Conservation (phyloP, 352 stramenopile species). For the Phytophthora capsici region DNA sequence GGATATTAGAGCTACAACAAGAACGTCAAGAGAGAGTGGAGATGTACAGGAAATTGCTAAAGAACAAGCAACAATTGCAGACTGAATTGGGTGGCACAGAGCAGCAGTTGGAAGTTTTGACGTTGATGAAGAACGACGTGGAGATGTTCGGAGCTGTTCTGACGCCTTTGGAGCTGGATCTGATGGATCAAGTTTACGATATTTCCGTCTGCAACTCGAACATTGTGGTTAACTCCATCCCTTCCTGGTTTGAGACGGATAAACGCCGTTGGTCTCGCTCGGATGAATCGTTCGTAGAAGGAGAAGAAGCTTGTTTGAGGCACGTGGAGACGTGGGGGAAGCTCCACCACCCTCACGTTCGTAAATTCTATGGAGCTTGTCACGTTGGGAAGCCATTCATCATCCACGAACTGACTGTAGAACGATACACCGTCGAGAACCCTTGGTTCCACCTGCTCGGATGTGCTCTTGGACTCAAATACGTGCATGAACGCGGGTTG, state of each 20-base stretch:
- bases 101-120: constrained; percentile 26
- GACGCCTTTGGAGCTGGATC: constrained; percentile 7
- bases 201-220: neutral
- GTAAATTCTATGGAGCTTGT: constrained; percentile 23
- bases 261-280: neutral
- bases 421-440: neutral
- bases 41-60: constrained; percentile 6
- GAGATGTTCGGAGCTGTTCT: constrained; percentile 1
- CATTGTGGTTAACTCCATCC: constrained; percentile 1
- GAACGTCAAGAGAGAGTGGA: constrained; percentile 4
- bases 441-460: constrained; percentile 1
- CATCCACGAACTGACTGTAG: constrained; percentile 5
- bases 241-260: constrained; percentile 6
- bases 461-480: constrained; percentile 9
- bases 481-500: constrained; percentile 16
- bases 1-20: neutral
- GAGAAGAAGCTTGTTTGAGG: constrained; percentile 7
- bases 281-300: neutral
- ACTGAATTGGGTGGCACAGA: constrained; percentile 8
- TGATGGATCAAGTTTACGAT: constrained; percentile 9
- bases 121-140: constrained; percentile 27
- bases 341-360: constrained; percentile 27
- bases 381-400: constrained; percentile 16
- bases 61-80: neutral
- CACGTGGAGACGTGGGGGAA: neutral